Evolutionary conservation across 805 yeast genomes (phyloP).

Genomic region (Cyberlindnera maclurae): DNA sequence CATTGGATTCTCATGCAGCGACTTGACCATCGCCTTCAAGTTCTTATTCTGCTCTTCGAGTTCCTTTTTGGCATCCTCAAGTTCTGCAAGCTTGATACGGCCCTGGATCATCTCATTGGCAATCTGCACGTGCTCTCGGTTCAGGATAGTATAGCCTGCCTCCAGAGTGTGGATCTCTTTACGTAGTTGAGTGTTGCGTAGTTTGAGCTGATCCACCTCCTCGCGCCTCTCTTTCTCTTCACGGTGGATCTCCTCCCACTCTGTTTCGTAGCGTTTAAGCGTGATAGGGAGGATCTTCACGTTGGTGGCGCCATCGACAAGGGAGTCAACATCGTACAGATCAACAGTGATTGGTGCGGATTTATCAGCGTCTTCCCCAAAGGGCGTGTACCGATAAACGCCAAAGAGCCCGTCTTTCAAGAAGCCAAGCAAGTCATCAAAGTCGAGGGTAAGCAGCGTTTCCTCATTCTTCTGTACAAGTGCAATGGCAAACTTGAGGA

Average conservation of each 20-base stretch:
- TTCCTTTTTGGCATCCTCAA: conserved; percentile 68
- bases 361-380: conserved; percentile 17
- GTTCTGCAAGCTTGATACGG: conserved; percentile 65
- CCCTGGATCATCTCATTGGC: conserved; percentile 84
- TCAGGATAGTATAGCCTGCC: conserved; percentile 57
- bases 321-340: conserved; percentile 57
- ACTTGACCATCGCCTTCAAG: conserved; percentile 30
- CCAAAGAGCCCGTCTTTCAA: conserved; percentile 76
- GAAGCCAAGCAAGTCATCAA: conserved; percentile 71
- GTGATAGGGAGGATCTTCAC: conserved; percentile 68
- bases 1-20: conserved; percentile 22
- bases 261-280: conserved; percentile 62
- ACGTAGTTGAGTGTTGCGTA: conserved; percentile 64
- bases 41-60: conserved; percentile 42
- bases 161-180: conserved; percentile 70
- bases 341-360: conserved; percentile 20
- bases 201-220: conserved; percentile 63
- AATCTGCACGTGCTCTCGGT: conserved; percentile 76
- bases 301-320: conserved; percentile 73
- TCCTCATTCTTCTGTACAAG: conserved; percentile 65
- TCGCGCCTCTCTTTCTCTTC: conserved; percentile 50
- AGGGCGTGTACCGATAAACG: conserved; percentile 39
- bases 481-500: conserved; percentile 77
- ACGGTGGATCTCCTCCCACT: conserved; percentile 75
- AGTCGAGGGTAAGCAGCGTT: conserved; percentile 50